Base-by-base conservation (phyloP, 164 flowering plant species). In the Santalum album region DNA sequence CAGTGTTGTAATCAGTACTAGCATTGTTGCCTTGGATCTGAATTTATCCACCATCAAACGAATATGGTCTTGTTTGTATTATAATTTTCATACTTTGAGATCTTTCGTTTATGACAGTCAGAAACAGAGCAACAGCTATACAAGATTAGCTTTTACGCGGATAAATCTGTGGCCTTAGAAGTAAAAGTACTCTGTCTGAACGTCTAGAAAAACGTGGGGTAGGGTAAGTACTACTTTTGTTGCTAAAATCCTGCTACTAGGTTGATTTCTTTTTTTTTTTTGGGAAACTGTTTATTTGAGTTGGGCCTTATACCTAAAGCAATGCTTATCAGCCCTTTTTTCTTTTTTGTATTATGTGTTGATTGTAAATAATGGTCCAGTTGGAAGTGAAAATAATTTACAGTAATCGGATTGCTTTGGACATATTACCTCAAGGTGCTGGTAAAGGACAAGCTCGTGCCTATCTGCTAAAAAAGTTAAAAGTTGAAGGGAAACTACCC, bases 361-460 rank as follows among this genome's bases (percentile, higher is more conserved):
- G 5, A 43, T 43, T 43, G 2, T 46, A 18, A 21, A 3, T 39
- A 10, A 24, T 55, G 50, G 54, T 35, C 26, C 77, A 80, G 86
- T 55, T 80, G 49, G 83, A 78, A 66, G 78, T 74, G 6, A 80
- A 80, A 61, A 60, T 80, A 23, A 66, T 75, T 24, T 80, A 72
- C 50, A 80, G 86, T 61, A 66, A 71, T 23, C 82, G 78, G 16
- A 66, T 50, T 24, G 81, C 65, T 36, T 65, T 80, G 66, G 86
- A 78, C 29, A 53, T 80, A 23, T 57, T 80, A 55, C 76, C 86
- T 20, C 64, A 68, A 73, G 69, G 74, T 56, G 86, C 78, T 49
- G 86, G 86, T 14, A 80, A 80, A 70, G 86, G 83, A 21, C 71
- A 72, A 55, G 86, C 83, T 45, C 77, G 78, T 42, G 74, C 69